Evolutionary conservation across 345 rosid genomes (phyloP).

Genomic region (Gossypium raimondii): DNA sequence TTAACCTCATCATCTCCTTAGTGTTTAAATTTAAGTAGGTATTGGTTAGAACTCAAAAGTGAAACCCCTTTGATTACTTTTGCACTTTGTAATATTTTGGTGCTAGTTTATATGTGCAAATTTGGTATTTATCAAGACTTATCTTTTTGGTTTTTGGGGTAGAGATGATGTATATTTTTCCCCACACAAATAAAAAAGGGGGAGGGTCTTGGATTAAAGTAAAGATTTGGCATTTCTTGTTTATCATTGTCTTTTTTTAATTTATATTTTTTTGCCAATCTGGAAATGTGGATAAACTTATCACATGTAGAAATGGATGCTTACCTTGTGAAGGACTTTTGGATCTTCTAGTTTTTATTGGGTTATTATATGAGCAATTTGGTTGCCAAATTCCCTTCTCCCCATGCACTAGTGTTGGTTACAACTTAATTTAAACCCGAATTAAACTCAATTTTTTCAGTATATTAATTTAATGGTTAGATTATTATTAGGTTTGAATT

Average conservation of each 20-base stretch:
- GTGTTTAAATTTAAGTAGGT: not conserved
- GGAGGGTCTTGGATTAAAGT: conserved; percentile 27
- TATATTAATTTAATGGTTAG: no score
- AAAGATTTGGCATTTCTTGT: conserved; percentile 28
- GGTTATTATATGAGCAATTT: not conserved
- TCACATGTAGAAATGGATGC: conserved; percentile 24
- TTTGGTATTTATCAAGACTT: conserved; percentile 1
- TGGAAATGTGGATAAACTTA: conserved; percentile 22
- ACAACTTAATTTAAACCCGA: not conserved
- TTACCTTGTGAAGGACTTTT: conserved; percentile 22
- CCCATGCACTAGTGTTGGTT: not conserved
- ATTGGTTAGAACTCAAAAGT: not conserved
- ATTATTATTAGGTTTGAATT: no score
- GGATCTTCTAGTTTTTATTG: conserved; percentile 16
- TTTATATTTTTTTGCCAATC: not conserved
- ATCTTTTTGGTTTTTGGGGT: not conserved
- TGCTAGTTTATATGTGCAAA: not conserved
- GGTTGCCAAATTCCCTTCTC: not conserved
- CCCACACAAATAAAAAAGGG: not conserved
- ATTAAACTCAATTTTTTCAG: not conserved
- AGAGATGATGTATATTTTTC: not conserved
- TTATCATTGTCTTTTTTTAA: conserved; percentile 15
- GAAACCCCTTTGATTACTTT: not conserved
- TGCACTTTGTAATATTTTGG: conserved; percentile 16
- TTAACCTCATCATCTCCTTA: conserved; percentile 26